A percentile compares a stretch with the other conserved stretches of the same genome.
These are phyloP conservation scores for Blepharisma stoltei DNA, from an alignment of 73 alveolate species.

Conservation along the genomic window DNA sequence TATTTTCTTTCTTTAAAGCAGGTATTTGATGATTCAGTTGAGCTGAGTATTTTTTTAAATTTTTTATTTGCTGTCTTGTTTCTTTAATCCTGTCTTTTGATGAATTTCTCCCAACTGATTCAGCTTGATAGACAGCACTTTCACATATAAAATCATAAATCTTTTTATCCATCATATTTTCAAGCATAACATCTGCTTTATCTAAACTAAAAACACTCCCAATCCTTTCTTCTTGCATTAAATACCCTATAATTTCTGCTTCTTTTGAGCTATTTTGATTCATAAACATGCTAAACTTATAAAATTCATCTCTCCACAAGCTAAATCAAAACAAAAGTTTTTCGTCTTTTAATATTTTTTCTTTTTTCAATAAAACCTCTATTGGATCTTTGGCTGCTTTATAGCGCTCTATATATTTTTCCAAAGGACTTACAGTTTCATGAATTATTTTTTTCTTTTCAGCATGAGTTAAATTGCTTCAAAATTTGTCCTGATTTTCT, in stretches of 20 bases:
- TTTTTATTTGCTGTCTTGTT: no score
- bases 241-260: conserved; percentile 6
- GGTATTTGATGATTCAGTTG: no score
- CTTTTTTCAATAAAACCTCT: not conserved
- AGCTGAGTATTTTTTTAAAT: no score
- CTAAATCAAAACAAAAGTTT: not conserved
- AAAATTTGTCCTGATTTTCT: not conserved
- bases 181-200: not conserved
- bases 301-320: not conserved
- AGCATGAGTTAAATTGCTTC: not conserved
- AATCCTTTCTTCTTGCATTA: not conserved
- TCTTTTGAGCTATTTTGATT: not conserved
- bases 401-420: not conserved
- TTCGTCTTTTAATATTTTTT: not conserved
- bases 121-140: no score
- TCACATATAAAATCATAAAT: not conserved
- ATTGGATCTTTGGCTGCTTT: not conserved
- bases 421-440: not conserved
- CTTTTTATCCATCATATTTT: not conserved
- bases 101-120: no score
- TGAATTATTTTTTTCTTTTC: not conserved
- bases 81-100: no score
- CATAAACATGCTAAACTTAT: not conserved
- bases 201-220: not conserved
- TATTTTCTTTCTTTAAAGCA: no score